Percentiles rank a stretch among this genome's conserved stretches.
These are phyloP conservation scores for Raffaelea ambrosiae DNA, from an alignment of 2,329 filamentous ascomycete genomes.

Conservation along the genomic window DNA sequence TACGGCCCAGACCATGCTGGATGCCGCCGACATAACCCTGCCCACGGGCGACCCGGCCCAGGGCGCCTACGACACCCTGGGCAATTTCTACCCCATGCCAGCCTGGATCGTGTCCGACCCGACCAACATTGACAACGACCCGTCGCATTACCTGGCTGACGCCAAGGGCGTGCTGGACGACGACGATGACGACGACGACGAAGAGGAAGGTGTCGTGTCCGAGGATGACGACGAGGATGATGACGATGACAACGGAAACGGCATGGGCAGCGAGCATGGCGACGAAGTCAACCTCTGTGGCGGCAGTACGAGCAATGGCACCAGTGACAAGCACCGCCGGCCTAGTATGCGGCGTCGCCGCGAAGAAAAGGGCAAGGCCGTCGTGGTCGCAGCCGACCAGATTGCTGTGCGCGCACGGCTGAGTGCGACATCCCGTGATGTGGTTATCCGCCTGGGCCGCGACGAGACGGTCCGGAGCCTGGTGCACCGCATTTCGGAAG, in stretches of 20 bases:
- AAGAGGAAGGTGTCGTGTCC: slow-evolving; percentile 3
- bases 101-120: slow-evolving; percentile 63
- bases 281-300: slow-evolving; percentile 4
- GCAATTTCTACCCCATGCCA: slow-evolving; percentile 61
- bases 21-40: slow-evolving; percentile 67
- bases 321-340: slow-evolving; percentile 9
- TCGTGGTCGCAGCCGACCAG: slow-evolving; percentile 27
- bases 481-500: slow-evolving; percentile 52
- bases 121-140: slow-evolving; percentile 35
- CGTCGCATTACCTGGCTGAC: slow-evolving; percentile 14
- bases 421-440: slow-evolving; percentile 58
- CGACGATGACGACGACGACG: slow-evolving; percentile 16
- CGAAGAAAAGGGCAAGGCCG: slow-evolving; percentile 46
- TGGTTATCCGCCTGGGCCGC: slow-evolving; percentile 48
- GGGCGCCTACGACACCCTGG: slow-evolving; percentile 63
- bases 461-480: slow-evolving; percentile 58
- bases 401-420: slow-evolving; percentile 53
- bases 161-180: slow-evolving; percentile 18
- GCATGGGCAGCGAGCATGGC: neutral
- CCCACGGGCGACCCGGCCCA: slow-evolving; percentile 65
- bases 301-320: slow-evolving; percentile 4
- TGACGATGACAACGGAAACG: slow-evolving; percentile 1
- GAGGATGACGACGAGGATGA: slow-evolving; percentile 6
- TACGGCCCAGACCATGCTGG: slow-evolving; percentile 72
- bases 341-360: slow-evolving; percentile 19